phyloP scores from a whole-genome alignment of 108 stramenopile genomes.

The Cyclotella choctawhatcheeana region DNA sequence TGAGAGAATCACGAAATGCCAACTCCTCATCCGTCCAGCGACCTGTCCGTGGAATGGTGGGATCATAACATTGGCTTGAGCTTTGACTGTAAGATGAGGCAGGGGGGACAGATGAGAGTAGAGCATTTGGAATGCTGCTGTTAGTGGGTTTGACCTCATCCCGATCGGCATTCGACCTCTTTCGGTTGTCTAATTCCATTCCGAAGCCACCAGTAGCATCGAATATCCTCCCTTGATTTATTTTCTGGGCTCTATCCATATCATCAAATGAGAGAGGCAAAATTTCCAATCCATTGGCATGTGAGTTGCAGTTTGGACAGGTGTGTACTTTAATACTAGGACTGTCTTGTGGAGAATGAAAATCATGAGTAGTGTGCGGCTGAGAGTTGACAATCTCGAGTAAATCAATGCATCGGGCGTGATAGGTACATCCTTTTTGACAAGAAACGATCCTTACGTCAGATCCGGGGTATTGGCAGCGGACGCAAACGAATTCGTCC shows the following conservation, averaged over 20 bases:
- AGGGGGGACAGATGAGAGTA: neutral
- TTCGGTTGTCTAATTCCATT: neutral
- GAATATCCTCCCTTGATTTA: conserved; percentile 1
- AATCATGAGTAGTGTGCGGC: neutral
- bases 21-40: conserved; percentile 88
- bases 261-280: conserved; percentile 18
- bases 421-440: conserved; percentile 26
- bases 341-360: neutral
- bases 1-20: conserved; percentile 76
- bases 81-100: conserved; percentile 7
- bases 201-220: neutral
- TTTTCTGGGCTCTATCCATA: conserved; percentile 8
- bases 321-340: conserved; percentile 3
- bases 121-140: neutral
- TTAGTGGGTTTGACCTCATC: conserved; percentile 5
- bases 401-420: conserved; percentile 48
- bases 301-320: conserved; percentile 14
- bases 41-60: conserved; percentile 65
- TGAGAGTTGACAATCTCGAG: conserved; percentile 13
- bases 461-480: conserved; percentile 30
- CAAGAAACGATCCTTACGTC: conserved; percentile 26
- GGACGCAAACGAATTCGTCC: conserved; percentile 25
- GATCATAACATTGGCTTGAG: conserved; percentile 38
- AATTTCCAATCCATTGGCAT: conserved; percentile 18
- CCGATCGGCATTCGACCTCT: conserved; percentile 10